Conservation (phyloP, 2,329 filamentous ascomycete genomes). For the Berkeleyomyces rouxiae region DNA sequence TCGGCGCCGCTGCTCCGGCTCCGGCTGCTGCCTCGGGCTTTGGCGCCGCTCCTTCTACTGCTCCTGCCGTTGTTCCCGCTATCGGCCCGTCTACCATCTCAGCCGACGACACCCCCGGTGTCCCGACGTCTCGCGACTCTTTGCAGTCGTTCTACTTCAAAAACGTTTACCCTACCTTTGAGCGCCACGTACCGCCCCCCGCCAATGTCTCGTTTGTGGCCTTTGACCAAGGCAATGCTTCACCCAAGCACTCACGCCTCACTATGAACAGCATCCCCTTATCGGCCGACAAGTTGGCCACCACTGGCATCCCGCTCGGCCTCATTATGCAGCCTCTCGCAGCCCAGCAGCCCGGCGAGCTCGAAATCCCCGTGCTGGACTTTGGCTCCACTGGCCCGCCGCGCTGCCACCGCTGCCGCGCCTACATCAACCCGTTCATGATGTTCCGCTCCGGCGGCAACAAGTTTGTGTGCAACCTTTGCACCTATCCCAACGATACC, state of each 20-base stretch:
- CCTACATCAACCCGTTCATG: slow-evolving; percentile 99
- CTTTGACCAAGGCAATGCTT: slow-evolving; percentile 92
- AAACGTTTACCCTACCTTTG: slow-evolving; percentile 88
- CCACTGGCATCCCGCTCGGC: slow-evolving; percentile 72
- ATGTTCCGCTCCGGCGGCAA: slow-evolving; percentile 86
- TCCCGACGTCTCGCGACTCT: slow-evolving; percentile 69
- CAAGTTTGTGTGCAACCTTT: slow-evolving; percentile 96
- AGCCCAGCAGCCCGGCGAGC: slow-evolving; percentile 64
- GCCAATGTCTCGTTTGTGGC: slow-evolving; percentile 78
- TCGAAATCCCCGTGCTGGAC: slow-evolving; percentile 78
- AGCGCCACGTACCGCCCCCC: slow-evolving; percentile 80
- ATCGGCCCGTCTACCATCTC: slow-evolving; percentile 45
- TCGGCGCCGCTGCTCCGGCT: slow-evolving; percentile 17
- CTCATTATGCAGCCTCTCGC: slow-evolving; percentile 81
- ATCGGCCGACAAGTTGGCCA: slow-evolving; percentile 58
- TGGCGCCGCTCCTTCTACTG: slow-evolving; percentile 16
- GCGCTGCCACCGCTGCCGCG: slow-evolving; percentile 77
- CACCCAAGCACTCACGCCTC: slow-evolving; percentile 80
- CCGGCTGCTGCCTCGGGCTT: slow-evolving; percentile 34
- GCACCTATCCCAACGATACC: slow-evolving; percentile 89
- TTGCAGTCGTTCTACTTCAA: slow-evolving; percentile 70
- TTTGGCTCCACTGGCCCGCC: slow-evolving; percentile 86
- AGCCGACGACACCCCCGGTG: slow-evolving; percentile 80
- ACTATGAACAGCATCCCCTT: slow-evolving; percentile 88
- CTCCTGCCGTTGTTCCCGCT: slow-evolving; percentile 19